A percentile compares a stretch with the other conserved stretches of the same genome.
phyloP scores from a whole-genome alignment of 2,329 filamentous ascomycete species.

The Meredithiella fracta region DNA sequence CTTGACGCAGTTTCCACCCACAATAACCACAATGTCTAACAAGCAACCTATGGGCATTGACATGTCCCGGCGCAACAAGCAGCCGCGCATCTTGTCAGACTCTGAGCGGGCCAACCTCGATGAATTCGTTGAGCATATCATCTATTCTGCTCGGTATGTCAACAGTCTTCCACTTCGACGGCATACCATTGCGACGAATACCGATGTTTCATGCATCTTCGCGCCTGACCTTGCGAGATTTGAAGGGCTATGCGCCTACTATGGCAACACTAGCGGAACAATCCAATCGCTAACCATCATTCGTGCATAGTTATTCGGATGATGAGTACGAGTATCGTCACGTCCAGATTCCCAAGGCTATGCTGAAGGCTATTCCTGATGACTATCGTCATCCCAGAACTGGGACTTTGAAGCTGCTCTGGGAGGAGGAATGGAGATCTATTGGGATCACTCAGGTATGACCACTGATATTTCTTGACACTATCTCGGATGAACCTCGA shows the following conservation, averaged over 20 bases:
- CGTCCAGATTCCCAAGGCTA: conserved; percentile 91
- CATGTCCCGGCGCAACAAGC: conserved; percentile 68
- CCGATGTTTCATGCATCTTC: not conserved
- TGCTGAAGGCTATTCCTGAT: conserved; percentile 92
- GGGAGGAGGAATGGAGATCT: conserved; percentile 97
- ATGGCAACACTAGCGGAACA: too few relatives aligned
- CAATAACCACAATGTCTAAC: conserved; percentile 3
- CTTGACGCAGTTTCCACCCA: not conserved
- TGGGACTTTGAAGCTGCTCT: conserved; percentile 86
- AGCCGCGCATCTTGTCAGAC: conserved; percentile 64
- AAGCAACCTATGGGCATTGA: conserved; percentile 44
- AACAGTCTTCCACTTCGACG: not conserved
- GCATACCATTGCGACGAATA: not conserved
- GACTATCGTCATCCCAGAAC: conserved; percentile 82
- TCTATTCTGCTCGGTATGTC: conserved; percentile 77
- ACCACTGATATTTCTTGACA: not conserved
- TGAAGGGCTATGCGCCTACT: too few relatives aligned
- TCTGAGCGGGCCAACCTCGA: conserved; percentile 69
- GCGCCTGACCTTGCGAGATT: too few relatives aligned
- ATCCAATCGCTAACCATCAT: conserved; percentile 5
- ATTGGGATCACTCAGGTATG: conserved; percentile 90
- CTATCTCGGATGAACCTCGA: conserved; percentile 1
- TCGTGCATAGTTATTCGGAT: conserved; percentile 62
- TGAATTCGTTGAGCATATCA: conserved; percentile 83
- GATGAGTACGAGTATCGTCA: conserved; percentile 91